phyloP scores from a whole-genome alignment of 2,329 filamentous ascomycete genomes.

The Ustulina deusta region DNA sequence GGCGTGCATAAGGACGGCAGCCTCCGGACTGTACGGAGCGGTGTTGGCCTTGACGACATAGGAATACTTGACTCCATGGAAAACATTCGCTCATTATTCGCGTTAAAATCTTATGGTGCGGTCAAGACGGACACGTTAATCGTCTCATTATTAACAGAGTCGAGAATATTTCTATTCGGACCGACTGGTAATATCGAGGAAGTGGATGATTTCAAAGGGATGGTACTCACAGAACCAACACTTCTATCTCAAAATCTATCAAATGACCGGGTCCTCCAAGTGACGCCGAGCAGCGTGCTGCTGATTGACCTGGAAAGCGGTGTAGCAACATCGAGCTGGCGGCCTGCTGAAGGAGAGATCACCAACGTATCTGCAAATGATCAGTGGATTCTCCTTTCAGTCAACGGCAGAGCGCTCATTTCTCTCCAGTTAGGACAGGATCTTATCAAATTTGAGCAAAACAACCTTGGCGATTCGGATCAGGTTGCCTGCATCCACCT shows the following conservation, averaged over 20 bases:
- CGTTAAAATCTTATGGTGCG: constrained; percentile 66
- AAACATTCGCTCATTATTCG: constrained; percentile 79
- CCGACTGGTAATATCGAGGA: constrained; percentile 85
- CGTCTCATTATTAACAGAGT: constrained; percentile 85
- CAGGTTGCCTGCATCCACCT: constrained; percentile 90
- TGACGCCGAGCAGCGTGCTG: constrained; percentile 73
- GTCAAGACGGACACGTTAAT: constrained; percentile 76
- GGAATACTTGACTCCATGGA: constrained; percentile 85
- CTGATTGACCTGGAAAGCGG: constrained; percentile 72
- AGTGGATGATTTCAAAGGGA: constrained; percentile 77
- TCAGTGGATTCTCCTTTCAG: constrained; percentile 76
- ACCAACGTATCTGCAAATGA: constrained; percentile 83
- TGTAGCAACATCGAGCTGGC: constrained; percentile 70
- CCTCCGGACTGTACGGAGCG: constrained; percentile 89
- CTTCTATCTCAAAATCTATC: constrained; percentile 76
- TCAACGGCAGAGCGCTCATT: constrained; percentile 78
- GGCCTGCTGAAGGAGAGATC: constrained; percentile 67
- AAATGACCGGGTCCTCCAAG: constrained; percentile 76
- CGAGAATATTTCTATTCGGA: constrained; percentile 83
- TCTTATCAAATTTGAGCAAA: constrained; percentile 68
- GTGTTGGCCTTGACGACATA: constrained; percentile 89
- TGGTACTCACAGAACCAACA: constrained; percentile 77
- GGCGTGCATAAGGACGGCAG: constrained; percentile 91
- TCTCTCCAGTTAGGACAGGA: constrained; percentile 73
- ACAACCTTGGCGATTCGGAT: constrained; percentile 72